A percentile compares a stretch with the other conserved stretches of the same genome.
Evolutionary conservation across 106 monocot genomes (phyloP).

Genomic region (Platanthera guangdongensis): DNA sequence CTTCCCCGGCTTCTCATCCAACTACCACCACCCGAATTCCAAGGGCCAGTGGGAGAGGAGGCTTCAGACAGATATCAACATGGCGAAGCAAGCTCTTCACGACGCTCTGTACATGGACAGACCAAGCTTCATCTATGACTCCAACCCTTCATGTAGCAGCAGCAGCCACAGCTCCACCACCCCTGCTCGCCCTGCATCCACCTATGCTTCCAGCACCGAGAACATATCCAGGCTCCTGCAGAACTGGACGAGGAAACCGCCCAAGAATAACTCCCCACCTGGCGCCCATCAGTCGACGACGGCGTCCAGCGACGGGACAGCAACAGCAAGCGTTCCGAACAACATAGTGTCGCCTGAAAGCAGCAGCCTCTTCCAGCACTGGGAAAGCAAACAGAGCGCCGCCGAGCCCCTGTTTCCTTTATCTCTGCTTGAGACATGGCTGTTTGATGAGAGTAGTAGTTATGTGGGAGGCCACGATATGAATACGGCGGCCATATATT

Average conservation of each 20-base stretch:
- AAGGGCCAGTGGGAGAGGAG: slow-evolving; percentile 26
- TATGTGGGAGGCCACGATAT: neutral
- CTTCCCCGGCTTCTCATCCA: neutral
- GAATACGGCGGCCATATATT: neutral
- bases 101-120: slow-evolving; percentile 8
- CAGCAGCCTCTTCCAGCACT: neutral
- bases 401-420: slow-evolving; percentile 2
- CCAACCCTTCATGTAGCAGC: neutral
- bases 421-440: slow-evolving; percentile 16
- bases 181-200: neutral
- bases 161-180: neutral
- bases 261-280: neutral
- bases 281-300: neutral
- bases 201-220: slow-evolving; percentile 11
- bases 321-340: neutral
- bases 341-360: slow-evolving; percentile 6
- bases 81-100: slow-evolving; percentile 16
- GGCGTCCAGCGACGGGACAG: neutral
- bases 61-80: slow-evolving; percentile 16
- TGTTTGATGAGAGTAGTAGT: slow-evolving; percentile 10
- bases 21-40: neutral
- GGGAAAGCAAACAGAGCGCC: slow-evolving; percentile 7
- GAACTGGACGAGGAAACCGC: slow-evolving; percentile 7
- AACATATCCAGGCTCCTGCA: slow-evolving; percentile 10
- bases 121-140: neutral